Evolutionary conservation across 176 grass and related monocot species (phyloP).

Genomic region (Carex myosuroides): DNA sequence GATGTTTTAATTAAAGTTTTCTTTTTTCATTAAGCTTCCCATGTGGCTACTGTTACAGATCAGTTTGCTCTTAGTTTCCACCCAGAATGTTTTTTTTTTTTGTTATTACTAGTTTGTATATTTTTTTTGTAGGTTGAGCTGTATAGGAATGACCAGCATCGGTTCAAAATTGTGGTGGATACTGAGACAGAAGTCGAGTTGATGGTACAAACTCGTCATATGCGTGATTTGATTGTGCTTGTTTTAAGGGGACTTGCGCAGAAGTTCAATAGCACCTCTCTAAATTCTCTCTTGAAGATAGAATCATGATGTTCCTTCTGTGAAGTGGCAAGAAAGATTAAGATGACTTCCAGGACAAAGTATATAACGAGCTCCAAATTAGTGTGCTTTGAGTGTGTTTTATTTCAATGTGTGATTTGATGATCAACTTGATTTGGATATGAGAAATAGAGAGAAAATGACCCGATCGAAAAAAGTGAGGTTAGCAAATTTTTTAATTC

Average conservation of each 20-base stretch:
- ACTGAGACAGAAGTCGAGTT: constrained; percentile 62
- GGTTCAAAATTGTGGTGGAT: constrained; percentile 89
- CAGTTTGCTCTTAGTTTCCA: too few species aligned
- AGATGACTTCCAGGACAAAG: background rate
- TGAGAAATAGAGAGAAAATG: background rate
- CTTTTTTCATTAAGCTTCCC: too few species aligned
- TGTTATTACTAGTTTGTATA: too few species aligned
- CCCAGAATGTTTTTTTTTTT: too few species aligned
- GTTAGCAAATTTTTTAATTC: background rate
- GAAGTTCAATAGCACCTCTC: constrained; percentile 94
- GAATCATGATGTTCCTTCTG: constrained; percentile 36
- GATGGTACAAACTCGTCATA: constrained; percentile 77
- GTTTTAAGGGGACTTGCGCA: constrained; percentile 83
- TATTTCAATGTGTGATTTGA: constrained; percentile 9
- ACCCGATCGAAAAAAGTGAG: background rate
- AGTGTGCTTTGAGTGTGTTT: constrained; percentile 31
- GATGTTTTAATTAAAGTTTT: too few species aligned
- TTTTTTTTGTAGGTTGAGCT: constrained; percentile 74
- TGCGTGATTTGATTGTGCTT: constrained; percentile 66
- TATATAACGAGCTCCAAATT: constrained; percentile 20
- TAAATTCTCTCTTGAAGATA: constrained; percentile 82
- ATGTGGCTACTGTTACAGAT: too few species aligned
- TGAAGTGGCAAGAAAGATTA: constrained; percentile 4
- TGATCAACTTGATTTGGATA: background rate
- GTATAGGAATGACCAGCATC: constrained; percentile 70